Conservation (phyloP, 2,329 filamentous ascomycete species). For the Colletotrichum godetiae region DNA sequence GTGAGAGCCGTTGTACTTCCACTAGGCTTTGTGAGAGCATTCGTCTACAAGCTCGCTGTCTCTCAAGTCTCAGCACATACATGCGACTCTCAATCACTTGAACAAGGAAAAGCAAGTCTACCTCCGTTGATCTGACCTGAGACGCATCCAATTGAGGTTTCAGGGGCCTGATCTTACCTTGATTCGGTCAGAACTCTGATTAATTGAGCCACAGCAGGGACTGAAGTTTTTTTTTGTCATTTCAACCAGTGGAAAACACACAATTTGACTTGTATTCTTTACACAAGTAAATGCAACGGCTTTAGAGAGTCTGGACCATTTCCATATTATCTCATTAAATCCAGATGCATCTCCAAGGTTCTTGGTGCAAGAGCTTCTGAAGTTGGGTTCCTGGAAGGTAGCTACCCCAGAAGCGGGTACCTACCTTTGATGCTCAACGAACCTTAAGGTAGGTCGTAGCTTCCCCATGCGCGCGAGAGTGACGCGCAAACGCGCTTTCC, state of each 20-base stretch:
- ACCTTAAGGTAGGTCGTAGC: background rate
- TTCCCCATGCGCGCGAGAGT: background rate
- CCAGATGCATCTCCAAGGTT: background rate
- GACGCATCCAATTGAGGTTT: background rate
- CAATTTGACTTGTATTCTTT: background rate
- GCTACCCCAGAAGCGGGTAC: background rate
- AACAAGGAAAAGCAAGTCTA: background rate
- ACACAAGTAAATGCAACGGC: background rate
- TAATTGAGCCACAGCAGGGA: background rate
- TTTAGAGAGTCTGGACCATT: background rate
- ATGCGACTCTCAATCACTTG: background rate
- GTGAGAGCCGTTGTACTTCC: background rate
- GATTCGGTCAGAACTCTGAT: background rate
- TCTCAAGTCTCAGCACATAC: background rate
- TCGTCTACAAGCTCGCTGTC: background rate
- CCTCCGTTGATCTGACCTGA: background rate
- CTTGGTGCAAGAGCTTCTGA: background rate
- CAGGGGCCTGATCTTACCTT: background rate
- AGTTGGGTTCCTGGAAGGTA: background rate
- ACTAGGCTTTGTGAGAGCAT: background rate
- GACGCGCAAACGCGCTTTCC: conserved; percentile 15
- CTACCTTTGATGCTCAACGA: background rate
- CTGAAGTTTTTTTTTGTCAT: background rate
- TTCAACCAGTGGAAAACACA: background rate
- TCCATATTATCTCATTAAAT: background rate